A percentile compares a stretch with the other conserved stretches of the same genome.
phyloP scores from a whole-genome alignment of 805 yeast genomes.

The Candida patagonica region DNA sequence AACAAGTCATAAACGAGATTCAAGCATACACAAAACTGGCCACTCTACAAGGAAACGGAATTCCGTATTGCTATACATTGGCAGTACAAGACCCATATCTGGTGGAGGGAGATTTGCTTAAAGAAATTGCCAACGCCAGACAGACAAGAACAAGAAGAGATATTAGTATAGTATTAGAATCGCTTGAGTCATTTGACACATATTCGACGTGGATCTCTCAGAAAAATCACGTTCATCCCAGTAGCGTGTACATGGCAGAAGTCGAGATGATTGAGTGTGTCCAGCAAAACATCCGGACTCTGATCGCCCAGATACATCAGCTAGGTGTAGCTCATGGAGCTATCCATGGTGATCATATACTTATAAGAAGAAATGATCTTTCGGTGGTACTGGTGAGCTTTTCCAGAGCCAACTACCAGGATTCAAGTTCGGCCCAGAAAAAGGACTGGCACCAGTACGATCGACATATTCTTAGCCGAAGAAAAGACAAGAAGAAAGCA shows the following conservation, averaged over 20 bases:
- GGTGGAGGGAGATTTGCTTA: background rate
- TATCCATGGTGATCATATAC: background rate
- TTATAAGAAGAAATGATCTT: background rate
- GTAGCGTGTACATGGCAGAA: background rate
- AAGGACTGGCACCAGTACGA: background rate
- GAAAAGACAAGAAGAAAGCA: too few relatives aligned
- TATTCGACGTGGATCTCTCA: conserved; percentile 8
- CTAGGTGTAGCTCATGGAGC: conserved; percentile 5
- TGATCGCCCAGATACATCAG: conserved; percentile 1
- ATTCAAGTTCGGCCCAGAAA: background rate
- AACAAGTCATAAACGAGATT: conserved; percentile 3
- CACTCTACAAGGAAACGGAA: conserved; percentile 10
- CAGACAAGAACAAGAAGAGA: background rate
- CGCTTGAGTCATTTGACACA: conserved; percentile 3
- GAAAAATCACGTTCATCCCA: background rate
- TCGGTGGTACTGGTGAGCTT: conserved; percentile 3
- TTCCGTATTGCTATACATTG: conserved; percentile 12
- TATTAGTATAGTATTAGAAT: conserved; percentile 6
- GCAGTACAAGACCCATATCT: conserved; percentile 13
- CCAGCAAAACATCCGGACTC: background rate
- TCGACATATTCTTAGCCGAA: too few relatives aligned
- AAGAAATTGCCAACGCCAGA: background rate
- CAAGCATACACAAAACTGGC: conserved; percentile 6
- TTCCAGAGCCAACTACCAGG: background rate
- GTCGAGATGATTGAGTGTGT: background rate